phyloP scores from a whole-genome alignment of 139 green algal genomes.

The Yamagishiella unicocca region DNA sequence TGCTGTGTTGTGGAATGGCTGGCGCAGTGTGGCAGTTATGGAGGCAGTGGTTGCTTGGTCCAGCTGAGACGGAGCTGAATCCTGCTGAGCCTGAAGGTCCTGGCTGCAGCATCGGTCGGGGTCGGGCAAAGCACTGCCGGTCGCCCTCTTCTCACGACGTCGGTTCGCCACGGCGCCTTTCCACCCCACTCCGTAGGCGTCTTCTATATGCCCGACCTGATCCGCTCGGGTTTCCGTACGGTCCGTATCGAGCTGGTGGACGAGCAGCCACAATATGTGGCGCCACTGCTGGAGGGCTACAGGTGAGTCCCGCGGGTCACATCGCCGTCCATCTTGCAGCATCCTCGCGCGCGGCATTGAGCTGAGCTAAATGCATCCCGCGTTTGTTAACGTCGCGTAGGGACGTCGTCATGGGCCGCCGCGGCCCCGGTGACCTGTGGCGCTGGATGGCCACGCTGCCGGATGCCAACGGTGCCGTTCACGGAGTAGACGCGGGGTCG shows the following conservation, averaged over 20 bases:
- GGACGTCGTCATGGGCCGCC: constrained; percentile 51
- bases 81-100: too few species aligned
- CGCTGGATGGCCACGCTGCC: constrained; percentile 63
- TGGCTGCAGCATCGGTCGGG: too few species aligned
- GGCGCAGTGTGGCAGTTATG: too few species aligned
- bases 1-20: too few species aligned
- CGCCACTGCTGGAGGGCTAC: constrained; percentile 78
- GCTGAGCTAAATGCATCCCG: background rate
- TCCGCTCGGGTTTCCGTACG: constrained; percentile 54
- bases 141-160: too few species aligned
- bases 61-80: too few species aligned
- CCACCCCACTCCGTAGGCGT: constrained; percentile 28
- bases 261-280: constrained; percentile 72
- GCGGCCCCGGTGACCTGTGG: constrained; percentile 58
- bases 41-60: too few species aligned
- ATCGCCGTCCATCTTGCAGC: background rate
- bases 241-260: constrained; percentile 90
- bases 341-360: background rate
- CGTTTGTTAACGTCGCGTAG: background rate
- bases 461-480: constrained; percentile 63
- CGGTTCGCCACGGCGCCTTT: too few species aligned
- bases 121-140: too few species aligned
- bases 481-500: constrained; percentile 68
- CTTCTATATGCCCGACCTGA: constrained; percentile 59
- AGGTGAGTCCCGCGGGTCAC: constrained; percentile 30